These are phyloP conservation scores for Rhizophagus clarus DNA, from an alignment of 192 early-diverging fungal genomes.

Conservation along the genomic window DNA sequence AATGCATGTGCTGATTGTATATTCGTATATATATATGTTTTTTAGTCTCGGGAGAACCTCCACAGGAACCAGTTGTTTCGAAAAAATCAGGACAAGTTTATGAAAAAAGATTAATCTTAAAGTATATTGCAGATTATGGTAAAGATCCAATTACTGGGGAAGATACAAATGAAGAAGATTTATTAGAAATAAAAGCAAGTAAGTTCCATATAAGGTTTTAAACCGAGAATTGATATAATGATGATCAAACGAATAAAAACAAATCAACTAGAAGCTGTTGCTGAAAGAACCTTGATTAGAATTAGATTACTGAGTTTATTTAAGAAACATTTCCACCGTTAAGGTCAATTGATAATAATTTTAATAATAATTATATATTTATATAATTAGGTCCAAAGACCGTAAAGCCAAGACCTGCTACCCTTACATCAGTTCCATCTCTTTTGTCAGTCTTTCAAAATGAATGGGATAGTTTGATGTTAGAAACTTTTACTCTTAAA, in stretches of 20 bases:
- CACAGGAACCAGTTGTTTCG: conserved; percentile 87
- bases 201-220: conserved; percentile 22
- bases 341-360: not conserved
- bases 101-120: conserved; percentile 85
- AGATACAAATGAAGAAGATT: conserved; percentile 68
- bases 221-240: not conserved
- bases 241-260: not conserved
- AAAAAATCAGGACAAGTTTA: conserved; percentile 82
- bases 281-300: conserved; percentile 10
- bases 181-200: conserved; percentile 71
- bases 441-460: conserved; percentile 87
- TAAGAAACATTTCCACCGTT: not conserved
- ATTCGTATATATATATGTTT: not conserved
- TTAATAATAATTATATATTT: not conserved
- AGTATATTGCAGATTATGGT: conserved; percentile 82
- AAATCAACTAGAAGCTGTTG: conserved; percentile 23
- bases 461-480: conserved; percentile 96
- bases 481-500: conserved; percentile 92
- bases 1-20: not conserved
- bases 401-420: conserved; percentile 86
- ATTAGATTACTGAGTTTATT: not conserved
- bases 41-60: conserved; percentile 90
- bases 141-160: conserved; percentile 82
- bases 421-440: conserved; percentile 89
- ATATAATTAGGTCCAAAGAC: conserved; percentile 52